Conservation (phyloP, 2,329 filamentous ascomycete genomes). For the Scedosporium apiospermum region DNA sequence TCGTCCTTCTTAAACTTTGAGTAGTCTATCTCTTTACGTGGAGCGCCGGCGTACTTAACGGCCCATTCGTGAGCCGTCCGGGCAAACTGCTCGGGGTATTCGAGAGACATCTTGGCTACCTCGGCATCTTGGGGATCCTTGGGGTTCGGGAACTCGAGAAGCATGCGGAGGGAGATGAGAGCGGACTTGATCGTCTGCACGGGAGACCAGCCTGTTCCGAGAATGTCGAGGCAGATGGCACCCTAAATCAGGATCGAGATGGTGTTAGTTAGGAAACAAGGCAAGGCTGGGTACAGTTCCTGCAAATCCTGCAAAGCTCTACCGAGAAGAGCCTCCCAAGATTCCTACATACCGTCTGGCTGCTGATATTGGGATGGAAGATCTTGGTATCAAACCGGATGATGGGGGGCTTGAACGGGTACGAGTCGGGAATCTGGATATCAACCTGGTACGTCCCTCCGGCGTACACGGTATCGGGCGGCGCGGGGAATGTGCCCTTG, state of each 20-base stretch:
- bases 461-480: constrained; percentile 88
- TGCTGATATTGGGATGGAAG: constrained; percentile 97
- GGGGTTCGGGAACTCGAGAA: constrained; percentile 87
- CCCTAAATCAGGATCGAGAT: constrained; percentile 45
- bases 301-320: background rate
- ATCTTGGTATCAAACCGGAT: constrained; percentile 92
- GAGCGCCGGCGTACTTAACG: constrained; percentile 70
- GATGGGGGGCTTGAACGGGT: constrained; percentile 83
- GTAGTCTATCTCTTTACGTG: constrained; percentile 29
- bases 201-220: constrained; percentile 85
- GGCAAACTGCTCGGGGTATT: constrained; percentile 69
- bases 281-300: background rate
- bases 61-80: constrained; percentile 86
- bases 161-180: constrained; percentile 82
- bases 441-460: constrained; percentile 76
- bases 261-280: background rate
- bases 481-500: constrained; percentile 72
- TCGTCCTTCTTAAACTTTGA: constrained; percentile 38
- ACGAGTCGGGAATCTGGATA: constrained; percentile 77
- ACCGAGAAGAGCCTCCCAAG: background rate
- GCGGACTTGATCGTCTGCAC: constrained; percentile 95
- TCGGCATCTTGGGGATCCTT: constrained; percentile 96
- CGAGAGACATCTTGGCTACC: constrained; percentile 82
- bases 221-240: constrained; percentile 91
- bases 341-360: constrained; percentile 64